Evolutionary conservation across 306 rosid species (phyloP), one percentile per base, ranked within the genome.

Genomic region (Erythrophleum fordii): DNA sequence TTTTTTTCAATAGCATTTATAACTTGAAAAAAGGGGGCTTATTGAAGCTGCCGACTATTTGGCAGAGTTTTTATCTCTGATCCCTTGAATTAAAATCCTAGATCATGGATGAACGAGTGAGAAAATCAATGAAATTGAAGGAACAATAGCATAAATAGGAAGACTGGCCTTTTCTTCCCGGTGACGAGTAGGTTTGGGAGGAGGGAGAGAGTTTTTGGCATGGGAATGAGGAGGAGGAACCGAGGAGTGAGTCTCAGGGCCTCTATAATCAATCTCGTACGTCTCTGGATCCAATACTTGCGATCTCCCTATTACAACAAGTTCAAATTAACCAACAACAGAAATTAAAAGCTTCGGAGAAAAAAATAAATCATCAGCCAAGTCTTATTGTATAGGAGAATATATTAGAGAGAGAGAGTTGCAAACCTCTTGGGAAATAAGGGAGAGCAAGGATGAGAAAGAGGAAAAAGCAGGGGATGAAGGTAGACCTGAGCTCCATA

Each of bases 231-330:
- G 97, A 1, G 98, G 91, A 56, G 93, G 91, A 65, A 78, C 58
- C 2, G 89, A 85, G 3, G 95, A 82, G 70, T 93, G 98, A n/a
- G 98, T 93, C 81, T 93, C 91, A 13, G 98, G 98, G 51, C 98
- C 98, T 84, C 88, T 88, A 29, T 93, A 93, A 67, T 93, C 98
- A 48, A 93, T 93, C 73, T 93, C 95, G 82, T 91, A 91, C 25
- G 83, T 82, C 83, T 85, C 91, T 46, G 80, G 58, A 59, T 81
- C 89, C 77, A 86, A 31, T 25, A 8, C 72, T 44, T 85, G 90
- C 7, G 82, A 67, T 80, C 73, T 83, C 80, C 93, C 93, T 88
- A 5, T 11, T 23, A 49, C 60, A 16, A 56, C 0, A 17, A 66
- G n/a, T 23, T 0, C 25, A 66, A 26, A 67, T 20, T 13, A 41